phyloP scores from a whole-genome alignment of 2,329 filamentous ascomycete species.

The Colletotrichum tanaceti region DNA sequence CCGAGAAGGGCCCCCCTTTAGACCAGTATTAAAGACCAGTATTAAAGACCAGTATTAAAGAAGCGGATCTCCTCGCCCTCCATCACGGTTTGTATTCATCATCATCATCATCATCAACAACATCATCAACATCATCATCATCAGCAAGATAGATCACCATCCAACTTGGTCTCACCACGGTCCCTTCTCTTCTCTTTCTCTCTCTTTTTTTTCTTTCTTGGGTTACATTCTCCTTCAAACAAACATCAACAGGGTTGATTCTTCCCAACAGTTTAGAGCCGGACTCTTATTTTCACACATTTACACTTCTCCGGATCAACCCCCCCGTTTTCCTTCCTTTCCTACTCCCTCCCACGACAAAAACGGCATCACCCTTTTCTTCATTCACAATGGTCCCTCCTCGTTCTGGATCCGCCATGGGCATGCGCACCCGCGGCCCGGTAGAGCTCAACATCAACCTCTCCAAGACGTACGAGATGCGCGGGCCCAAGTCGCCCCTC shows the following conservation, averaged over 20 bases:
- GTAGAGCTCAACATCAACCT: constrained; percentile 38
- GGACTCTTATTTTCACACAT: constrained; percentile 24
- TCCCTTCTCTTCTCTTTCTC: no score
- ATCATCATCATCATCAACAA: no score
- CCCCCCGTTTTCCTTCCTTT: no score
- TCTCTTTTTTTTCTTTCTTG: no score
- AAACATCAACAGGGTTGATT: constrained; percentile 36
- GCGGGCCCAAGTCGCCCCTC: constrained; percentile 39
- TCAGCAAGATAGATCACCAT: constrained; percentile 7
- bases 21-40: constrained; percentile 38
- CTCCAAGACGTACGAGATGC: constrained; percentile 34
- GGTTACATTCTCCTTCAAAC: background rate
- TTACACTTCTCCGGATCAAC: constrained; percentile 19
- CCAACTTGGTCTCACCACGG: constrained; percentile 16
- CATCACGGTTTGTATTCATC: no score
- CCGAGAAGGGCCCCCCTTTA: background rate
- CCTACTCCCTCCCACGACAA: no score
- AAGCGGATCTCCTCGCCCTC: constrained; percentile 33
- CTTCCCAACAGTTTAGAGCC: constrained; percentile 20
- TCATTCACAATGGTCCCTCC: constrained; percentile 37
- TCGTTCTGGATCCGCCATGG: constrained; percentile 35
- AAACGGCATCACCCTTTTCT: no score
- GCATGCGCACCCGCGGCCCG: constrained; percentile 39
- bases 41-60: no score
- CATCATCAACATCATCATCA: no score